A percentile compares a stretch with the other conserved stretches of the same genome.
These are phyloP conservation scores for Heterotrichella gracilis DNA, from an alignment of 352 stramenopile genomes.

Conservation along the genomic window DNA sequence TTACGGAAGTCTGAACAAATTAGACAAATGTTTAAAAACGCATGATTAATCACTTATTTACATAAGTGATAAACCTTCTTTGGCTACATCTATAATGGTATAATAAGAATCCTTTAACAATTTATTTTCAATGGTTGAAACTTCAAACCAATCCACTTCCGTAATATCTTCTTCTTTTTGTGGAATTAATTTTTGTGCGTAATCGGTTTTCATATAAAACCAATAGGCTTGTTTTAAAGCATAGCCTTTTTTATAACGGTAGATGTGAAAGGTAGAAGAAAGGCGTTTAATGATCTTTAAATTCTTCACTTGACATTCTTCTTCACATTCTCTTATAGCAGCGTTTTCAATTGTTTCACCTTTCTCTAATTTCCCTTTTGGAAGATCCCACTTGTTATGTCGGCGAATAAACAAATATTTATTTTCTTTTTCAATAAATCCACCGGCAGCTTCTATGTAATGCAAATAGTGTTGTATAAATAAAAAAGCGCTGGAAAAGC, in stretches of 20 bases:
- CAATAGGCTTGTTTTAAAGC: neutral
- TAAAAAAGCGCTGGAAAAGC: no score
- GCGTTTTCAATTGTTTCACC: neutral
- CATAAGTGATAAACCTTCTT: no score
- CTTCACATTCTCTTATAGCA: neutral
- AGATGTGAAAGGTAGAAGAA: neutral
- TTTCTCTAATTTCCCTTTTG: conserved; percentile 2
- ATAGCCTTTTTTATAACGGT: neutral
- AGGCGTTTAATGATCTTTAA: neutral
- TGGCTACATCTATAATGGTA: neutral
- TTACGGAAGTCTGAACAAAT: no score
- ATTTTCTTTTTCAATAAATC: conserved; percentile 1
- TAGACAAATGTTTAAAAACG: no score
- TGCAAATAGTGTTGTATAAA: no score
- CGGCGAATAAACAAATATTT: conserved; percentile 4
- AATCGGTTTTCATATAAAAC: neutral
- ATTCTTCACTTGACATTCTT: neutral
- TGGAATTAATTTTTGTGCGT: neutral
- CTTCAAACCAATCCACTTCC: neutral
- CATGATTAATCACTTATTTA: no score
- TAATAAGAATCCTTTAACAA: neutral
- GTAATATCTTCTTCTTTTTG: neutral
- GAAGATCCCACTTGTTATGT: neutral
- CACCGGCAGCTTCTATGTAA: neutral
- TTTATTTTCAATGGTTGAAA: neutral